Evolutionary conservation across 106 monocot species (phyloP).

Genomic region (Phalaenopsis equestris): DNA sequence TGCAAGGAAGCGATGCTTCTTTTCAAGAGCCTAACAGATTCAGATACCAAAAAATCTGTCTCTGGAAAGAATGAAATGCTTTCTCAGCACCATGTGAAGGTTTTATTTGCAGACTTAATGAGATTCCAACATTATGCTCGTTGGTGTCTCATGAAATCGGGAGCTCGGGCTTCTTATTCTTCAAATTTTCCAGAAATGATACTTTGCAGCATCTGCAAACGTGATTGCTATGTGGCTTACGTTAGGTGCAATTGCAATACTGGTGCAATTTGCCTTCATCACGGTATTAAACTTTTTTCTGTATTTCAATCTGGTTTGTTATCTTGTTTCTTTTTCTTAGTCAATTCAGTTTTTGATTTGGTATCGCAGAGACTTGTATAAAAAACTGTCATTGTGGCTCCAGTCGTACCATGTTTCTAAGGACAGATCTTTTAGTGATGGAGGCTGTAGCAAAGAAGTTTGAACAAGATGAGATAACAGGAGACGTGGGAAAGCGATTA

Average conservation of each 20-base stretch:
- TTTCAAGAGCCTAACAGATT: slow-evolving; percentile 13
- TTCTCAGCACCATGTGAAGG: slow-evolving; percentile 28
- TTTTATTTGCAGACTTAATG: slow-evolving; percentile 63
- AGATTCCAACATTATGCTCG: slow-evolving; percentile 42
- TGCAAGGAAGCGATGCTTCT: slow-evolving; percentile 79
- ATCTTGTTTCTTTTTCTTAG: background rate
- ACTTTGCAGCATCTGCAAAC: slow-evolving; percentile 41
- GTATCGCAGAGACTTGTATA: slow-evolving; percentile 24
- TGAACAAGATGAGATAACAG: slow-evolving; percentile 32
- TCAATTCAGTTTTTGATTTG: slow-evolving; percentile 1
- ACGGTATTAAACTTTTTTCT: slow-evolving; percentile 28
- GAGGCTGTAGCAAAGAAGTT: slow-evolving; percentile 33
- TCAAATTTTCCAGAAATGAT: slow-evolving; percentile 18
- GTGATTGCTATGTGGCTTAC: slow-evolving; percentile 57
- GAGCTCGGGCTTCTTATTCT: slow-evolving; percentile 22
- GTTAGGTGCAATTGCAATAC: slow-evolving; percentile 39
- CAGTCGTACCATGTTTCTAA: slow-evolving; percentile 16
- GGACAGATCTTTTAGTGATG: slow-evolving; percentile 33
- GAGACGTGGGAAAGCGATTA: slow-evolving; percentile 11
- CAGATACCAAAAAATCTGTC: slow-evolving; percentile 1
- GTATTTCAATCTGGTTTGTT: background rate
- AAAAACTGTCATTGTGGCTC: slow-evolving; percentile 33
- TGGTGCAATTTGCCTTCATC: slow-evolving; percentile 52
- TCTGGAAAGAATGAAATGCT: slow-evolving; percentile 22
- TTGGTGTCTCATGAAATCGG: slow-evolving; percentile 32